These are phyloP conservation scores for Oryza coarctata DNA, from an alignment of 176 grass and related monocot species.

Conservation along the genomic window DNA sequence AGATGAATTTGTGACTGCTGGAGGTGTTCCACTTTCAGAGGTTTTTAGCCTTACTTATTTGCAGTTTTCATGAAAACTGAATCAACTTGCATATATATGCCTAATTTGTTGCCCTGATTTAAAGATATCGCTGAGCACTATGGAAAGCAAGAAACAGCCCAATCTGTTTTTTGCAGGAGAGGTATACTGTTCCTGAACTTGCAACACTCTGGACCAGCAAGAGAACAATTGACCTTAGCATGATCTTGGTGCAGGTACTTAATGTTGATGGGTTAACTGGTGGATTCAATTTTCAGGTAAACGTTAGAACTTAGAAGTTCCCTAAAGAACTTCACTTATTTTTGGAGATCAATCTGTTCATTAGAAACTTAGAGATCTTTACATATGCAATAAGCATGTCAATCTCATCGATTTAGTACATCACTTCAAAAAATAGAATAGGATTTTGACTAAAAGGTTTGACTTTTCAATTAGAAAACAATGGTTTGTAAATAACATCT, in stretches of 20 bases:
- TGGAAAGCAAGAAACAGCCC: slow-evolving; percentile 86
- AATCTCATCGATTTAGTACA: neutral
- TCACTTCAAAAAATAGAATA: slow-evolving; percentile 13
- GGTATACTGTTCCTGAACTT: slow-evolving; percentile 48
- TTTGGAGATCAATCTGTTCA: neutral
- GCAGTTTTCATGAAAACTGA: slow-evolving; percentile 17
- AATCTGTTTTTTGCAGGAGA: slow-evolving; percentile 96
- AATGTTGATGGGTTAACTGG: slow-evolving; percentile 88
- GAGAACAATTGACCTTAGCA: slow-evolving; percentile 12
- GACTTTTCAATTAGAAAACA: neutral
- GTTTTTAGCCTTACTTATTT: slow-evolving; percentile 42
- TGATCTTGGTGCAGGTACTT: slow-evolving; percentile 53
- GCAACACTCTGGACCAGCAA: neutral
- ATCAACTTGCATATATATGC: slow-evolving; percentile 1
- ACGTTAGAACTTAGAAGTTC: neutral
- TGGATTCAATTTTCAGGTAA: slow-evolving; percentile 97
- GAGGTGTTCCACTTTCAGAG: slow-evolving; percentile 88
- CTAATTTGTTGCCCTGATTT: slow-evolving; percentile 35
- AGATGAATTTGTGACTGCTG: slow-evolving; percentile 98
- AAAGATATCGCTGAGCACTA: slow-evolving; percentile 73
- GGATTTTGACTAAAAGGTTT: neutral
- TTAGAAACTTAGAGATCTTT: neutral
- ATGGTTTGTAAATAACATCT: neutral
- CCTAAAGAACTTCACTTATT: neutral
- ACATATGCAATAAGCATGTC: neutral